Percentiles rank a stretch among this genome's conserved stretches.
Conservation (phyloP, 140 eudicot species). For the Bidens hawaiensis region DNA sequence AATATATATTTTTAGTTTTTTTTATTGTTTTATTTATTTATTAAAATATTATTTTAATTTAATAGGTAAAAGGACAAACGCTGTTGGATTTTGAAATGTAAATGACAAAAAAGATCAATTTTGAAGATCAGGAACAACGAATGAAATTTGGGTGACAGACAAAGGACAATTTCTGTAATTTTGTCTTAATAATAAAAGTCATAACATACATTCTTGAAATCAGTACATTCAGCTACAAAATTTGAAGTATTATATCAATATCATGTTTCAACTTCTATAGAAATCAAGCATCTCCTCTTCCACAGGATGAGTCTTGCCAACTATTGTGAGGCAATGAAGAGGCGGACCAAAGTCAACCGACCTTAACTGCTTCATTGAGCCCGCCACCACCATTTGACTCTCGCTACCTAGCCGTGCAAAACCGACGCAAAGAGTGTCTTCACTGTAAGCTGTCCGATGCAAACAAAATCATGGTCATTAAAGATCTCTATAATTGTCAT, state of each 20-base stretch:
- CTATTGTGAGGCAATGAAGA: conserved; percentile 80
- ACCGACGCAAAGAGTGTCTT: conserved; percentile 80
- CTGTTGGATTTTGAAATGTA: too few species aligned
- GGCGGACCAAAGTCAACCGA: conserved; percentile 79
- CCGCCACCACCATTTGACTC: conserved; percentile 74
- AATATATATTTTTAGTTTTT: too few species aligned
- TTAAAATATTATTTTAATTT: too few species aligned
- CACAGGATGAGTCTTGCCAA: conserved; percentile 76
- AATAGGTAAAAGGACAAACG: too few species aligned
- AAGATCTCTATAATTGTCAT: not conserved
- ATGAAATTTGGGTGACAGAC: too few species aligned
- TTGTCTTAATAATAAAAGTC: too few species aligned
- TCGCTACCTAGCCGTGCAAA: conserved; percentile 88
- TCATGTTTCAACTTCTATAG: conserved; percentile 29
- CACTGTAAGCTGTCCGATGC: conserved; percentile 48
- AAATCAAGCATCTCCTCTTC: conserved; percentile 92
- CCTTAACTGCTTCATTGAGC: conserved; percentile 74
- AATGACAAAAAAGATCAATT: too few species aligned
- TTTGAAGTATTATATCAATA: conserved; percentile 1
- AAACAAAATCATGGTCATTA: not conserved
- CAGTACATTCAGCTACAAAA: conserved; percentile 19
- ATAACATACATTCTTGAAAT: conserved; percentile 3
- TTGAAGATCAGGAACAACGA: too few species aligned
- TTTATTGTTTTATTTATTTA: too few species aligned
- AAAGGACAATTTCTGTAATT: too few species aligned